Base-by-base conservation (phyloP, 768 basidiomycete genomes). In the Peribolospora kevripleyi region DNA sequence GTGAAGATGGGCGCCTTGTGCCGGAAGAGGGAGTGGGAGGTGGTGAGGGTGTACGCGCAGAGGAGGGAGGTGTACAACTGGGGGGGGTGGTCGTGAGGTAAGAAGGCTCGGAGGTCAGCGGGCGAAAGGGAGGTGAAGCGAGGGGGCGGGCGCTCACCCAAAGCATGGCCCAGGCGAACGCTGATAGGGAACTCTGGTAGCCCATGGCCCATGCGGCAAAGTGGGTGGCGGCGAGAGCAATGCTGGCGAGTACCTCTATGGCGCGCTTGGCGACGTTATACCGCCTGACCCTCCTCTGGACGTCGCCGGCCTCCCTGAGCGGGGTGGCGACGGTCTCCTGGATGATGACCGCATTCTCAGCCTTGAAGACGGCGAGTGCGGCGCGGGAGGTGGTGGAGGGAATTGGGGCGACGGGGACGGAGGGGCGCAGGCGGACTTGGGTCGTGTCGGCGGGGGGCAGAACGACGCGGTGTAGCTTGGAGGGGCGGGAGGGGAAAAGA, bases 21-120 rank as follows among this genome's bases (percentile, higher is more conserved):
- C 6, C 38, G 36, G 46, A 59, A 46, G 36, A 6, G 14, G 9
- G 42, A 3, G 42, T 49, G 14, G 52, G 57, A 63, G 0, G 60
- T 54, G 7, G 58, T 62, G 55, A 62, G 14, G 54, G 62, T 61
- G 25, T 40, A 48, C 14, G 58, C 54, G 25, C 25, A 25, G 25
- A 25, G 25, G 46, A 65, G 54, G 6, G 52, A 50, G 5, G 45
- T 50, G 51, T 55, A 57, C 9, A 47, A 49, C 6, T 51, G 42
- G 2, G 57, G 50, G 11, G 57, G 25, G 11, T 53, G 9, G 39
- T 54, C 55, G 45, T 54, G 56, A 39, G 56, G 53, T 0, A 51
- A 37, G 3, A 38, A 7, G 7, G 57, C 1, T 25, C 25, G 25
- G 57, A 37, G 47, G 54, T 5, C 43, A 48, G n/a, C 57, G 47